Evolutionary conservation across 768 basidiomycete genomes (phyloP), one percentile per base, ranked within the genome.

Genomic region (Calocera viscosa): DNA sequence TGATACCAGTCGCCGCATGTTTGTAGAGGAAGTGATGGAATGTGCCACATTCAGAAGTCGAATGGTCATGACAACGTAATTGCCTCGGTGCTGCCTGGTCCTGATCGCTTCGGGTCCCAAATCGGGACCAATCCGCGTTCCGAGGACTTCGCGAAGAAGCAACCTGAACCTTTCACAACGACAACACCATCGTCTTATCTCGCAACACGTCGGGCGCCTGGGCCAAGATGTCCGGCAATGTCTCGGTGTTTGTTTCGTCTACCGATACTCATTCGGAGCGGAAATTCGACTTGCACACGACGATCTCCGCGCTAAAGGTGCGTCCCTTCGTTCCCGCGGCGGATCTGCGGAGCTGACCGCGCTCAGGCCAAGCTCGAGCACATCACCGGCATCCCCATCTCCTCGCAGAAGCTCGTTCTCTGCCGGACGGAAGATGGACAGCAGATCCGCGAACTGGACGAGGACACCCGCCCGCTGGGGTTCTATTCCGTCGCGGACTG

Each of bases 231-330:
- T 33, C 66, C 14, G 33, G 22, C 24, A 33, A 33, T 26, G 79
- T 91, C 53, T 88, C 83, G 65, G 78, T 96, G 49, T 93, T 86
- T 70, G 86, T 98, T 7, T 75, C 83, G 14, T 97, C 94, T 10
- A 87, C 86, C 5, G 92, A 96, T 73, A 95, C 94, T 1, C 88
- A 84, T 70, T 92, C 91, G 0, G 95, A 98, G 77, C 84, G 95
- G 60, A 83, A 89, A 0, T 84, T 91, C 69, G 90, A 94, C 71
- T 83, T 86, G 28, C 83, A 86, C 69, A 77, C 86, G 33, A 88
- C 89, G 0, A 81, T 97, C 63, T 81, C 81, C 38, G 83, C 89
- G 71, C 86, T 97, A 70, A 97, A 96, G 84, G 93, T 92, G 63
- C 65, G 71, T 70, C 33, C 19, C 24, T 26, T n/a, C 19, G 8